Percentiles rank a stretch among this genome's conserved stretches.
These are phyloP conservation scores for Coemansia pectinata DNA, from an alignment of 192 early-diverging fungal genomes.

Conservation along the genomic window DNA sequence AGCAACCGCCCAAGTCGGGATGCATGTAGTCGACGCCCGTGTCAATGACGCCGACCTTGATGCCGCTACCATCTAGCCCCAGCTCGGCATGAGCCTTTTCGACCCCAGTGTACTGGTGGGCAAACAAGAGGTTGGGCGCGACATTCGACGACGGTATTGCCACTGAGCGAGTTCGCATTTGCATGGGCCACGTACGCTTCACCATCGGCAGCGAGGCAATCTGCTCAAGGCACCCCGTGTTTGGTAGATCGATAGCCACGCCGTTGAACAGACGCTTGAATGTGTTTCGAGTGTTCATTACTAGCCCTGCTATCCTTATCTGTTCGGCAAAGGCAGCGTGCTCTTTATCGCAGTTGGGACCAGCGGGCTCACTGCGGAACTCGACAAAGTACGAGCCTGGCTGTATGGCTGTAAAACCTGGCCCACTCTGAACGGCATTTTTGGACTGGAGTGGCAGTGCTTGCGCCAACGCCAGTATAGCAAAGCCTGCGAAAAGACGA, in stretches of 20 bases:
- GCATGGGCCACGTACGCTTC: constrained; percentile 51
- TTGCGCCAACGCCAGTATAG: constrained; percentile 8
- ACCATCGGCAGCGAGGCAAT: constrained; percentile 35
- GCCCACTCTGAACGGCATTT: constrained; percentile 1
- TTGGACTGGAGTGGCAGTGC: constrained; percentile 17
- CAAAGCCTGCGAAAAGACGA: constrained; percentile 5
- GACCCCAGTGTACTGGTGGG: constrained; percentile 63
- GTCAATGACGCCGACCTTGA: constrained; percentile 55
- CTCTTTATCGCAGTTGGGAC: constrained; percentile 28
- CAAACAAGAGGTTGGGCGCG: constrained; percentile 49
- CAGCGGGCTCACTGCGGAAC: constrained; percentile 46
- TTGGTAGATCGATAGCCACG: constrained; percentile 43
- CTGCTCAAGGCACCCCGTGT: constrained; percentile 30
- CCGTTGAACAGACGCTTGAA: constrained; percentile 55
- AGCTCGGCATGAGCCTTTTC: constrained; percentile 55
- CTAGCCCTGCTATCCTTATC: constrained; percentile 23
- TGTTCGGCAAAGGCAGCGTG: constrained; percentile 28
- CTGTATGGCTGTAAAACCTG: constrained; percentile 21
- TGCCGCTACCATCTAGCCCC: constrained; percentile 62
- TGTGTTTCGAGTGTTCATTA: constrained; percentile 31
- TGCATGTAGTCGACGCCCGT: constrained; percentile 57
- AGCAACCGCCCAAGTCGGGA: constrained; percentile 54
- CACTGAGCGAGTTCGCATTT: constrained; percentile 39
- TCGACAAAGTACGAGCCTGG: constrained; percentile 47
- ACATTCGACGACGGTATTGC: constrained; percentile 47